phyloP scores from a whole-genome alignment of 2,329 filamentous ascomycete species.

The Fusarium lyarnte region DNA sequence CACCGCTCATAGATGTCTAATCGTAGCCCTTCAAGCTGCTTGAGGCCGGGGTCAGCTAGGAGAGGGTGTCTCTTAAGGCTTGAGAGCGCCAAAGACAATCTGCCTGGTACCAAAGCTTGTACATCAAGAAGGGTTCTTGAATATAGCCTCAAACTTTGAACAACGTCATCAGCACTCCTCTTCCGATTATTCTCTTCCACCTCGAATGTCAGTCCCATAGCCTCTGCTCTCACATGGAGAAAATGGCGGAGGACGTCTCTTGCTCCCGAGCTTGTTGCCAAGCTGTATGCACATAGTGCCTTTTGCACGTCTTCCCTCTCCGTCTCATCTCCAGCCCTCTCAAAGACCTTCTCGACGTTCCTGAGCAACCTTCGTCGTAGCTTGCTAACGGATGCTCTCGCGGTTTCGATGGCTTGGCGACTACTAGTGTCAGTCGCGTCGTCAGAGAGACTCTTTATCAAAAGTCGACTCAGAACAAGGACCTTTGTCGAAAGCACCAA shows the following conservation, averaged over 20 bases:
- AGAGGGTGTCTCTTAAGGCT: conserved; percentile 76
- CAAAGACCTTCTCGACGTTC: conserved; percentile 75
- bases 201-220: conserved; percentile 71
- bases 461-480: conserved; percentile 77
- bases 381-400: conserved; percentile 70
- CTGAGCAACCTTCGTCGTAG: conserved; percentile 71
- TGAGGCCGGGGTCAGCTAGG: conserved; percentile 75
- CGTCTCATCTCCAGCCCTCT: conserved; percentile 65
- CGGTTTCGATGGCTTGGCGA: conserved; percentile 61
- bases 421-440: conserved; percentile 47
- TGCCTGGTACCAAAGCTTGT: conserved; percentile 77
- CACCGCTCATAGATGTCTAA: conserved; percentile 82
- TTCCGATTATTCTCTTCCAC: conserved; percentile 54
- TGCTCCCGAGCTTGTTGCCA: conserved; percentile 82
- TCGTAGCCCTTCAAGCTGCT: conserved; percentile 73
- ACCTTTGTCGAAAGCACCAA: conserved; percentile 73
- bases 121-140: conserved; percentile 81
- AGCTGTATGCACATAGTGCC: conserved; percentile 81
- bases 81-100: conserved; percentile 74
- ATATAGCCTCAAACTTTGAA: conserved; percentile 76
- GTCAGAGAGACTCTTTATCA: conserved; percentile 77
- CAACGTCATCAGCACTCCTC: conserved; percentile 59
- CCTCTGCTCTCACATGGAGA: conserved; percentile 74
- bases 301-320: conserved; percentile 69
- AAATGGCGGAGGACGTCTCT: conserved; percentile 84